phyloP scores from a whole-genome alignment of 306 rosid genomes.

The Vachellia collinsii region DNA sequence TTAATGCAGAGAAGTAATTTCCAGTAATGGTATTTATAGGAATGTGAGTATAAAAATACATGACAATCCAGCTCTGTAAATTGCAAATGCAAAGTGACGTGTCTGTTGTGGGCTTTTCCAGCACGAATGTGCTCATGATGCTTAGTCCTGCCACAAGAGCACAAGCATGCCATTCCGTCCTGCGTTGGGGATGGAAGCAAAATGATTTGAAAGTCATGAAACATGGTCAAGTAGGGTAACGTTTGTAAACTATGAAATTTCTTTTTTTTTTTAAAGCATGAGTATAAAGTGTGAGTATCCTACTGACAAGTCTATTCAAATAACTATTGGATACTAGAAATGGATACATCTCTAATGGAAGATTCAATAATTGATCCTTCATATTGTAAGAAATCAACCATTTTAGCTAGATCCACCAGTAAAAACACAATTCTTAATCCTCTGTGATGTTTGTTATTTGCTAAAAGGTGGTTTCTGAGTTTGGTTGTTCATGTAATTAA shows the following conservation, averaged over 20 bases:
- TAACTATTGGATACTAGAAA: no score
- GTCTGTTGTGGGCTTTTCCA: conserved; percentile 4
- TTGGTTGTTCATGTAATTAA: background rate
- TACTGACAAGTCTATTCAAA: fast-evolving
- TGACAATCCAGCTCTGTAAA: conserved; percentile 9
- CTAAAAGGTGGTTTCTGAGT: background rate
- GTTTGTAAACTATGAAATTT: background rate
- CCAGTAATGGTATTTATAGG: background rate
- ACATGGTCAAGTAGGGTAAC: background rate
- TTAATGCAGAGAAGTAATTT: conserved; percentile 11
- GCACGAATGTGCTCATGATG: conserved; percentile 8
- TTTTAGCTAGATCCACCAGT: no score
- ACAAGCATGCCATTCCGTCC: conserved; percentile 2
- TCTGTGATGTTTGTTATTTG: background rate
- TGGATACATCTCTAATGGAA: no score
- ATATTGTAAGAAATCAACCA: no score
- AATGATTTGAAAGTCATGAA: background rate
- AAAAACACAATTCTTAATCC: background rate
- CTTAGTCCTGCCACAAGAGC: background rate
- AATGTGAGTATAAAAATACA: background rate
- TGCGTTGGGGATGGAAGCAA: background rate
- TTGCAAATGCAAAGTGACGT: background rate
- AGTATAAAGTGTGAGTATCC: no score
- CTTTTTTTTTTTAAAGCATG: no score
- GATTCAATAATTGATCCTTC: background rate